Conservation (phyloP, 495 filamentous ascomycete species). For the Podospora bellae-mahoneyi region DNA sequence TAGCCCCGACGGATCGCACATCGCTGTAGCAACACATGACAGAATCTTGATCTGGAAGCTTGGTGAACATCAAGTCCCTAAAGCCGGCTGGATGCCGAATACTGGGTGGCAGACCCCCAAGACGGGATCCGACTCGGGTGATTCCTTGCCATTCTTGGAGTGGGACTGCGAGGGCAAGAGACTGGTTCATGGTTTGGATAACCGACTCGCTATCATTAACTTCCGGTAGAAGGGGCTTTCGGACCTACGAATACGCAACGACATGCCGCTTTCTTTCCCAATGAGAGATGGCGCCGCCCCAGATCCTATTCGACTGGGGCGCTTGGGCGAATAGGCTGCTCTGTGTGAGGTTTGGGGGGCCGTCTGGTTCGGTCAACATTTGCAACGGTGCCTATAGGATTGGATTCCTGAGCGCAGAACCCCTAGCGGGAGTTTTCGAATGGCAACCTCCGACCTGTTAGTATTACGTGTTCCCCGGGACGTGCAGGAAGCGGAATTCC, state of each 20-base stretch:
- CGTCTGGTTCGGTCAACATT: not conserved
- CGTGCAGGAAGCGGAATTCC: not conserved
- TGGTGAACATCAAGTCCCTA: slow-evolving; percentile 60
- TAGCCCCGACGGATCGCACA: slow-evolving; percentile 66
- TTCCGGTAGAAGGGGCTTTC: slow-evolving; percentile 32
- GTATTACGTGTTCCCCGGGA: not conserved
- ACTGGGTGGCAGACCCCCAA: slow-evolving; percentile 51
- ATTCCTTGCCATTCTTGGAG: slow-evolving; percentile 56
- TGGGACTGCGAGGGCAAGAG: slow-evolving; percentile 77
- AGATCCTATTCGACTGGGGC: not conserved
- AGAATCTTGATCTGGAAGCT: slow-evolving; percentile 69
- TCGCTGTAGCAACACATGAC: slow-evolving; percentile 65
- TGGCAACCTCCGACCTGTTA: too few species aligned
- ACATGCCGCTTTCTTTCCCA: not conserved
- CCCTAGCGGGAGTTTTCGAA: too few species aligned
- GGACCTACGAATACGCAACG: not conserved
- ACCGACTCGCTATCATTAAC: slow-evolving; percentile 45
- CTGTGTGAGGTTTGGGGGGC: not conserved
- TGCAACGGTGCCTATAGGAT: not conserved
- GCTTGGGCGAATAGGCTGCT: not conserved
- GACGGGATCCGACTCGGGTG: slow-evolving; percentile 41
- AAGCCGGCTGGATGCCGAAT: slow-evolving; percentile 57
- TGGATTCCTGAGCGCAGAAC: not conserved
- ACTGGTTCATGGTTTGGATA: slow-evolving; percentile 59
- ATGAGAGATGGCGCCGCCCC: not conserved